phyloP scores from a whole-genome alignment of 306 rosid species.

The Heteromeles arbutifolia region DNA sequence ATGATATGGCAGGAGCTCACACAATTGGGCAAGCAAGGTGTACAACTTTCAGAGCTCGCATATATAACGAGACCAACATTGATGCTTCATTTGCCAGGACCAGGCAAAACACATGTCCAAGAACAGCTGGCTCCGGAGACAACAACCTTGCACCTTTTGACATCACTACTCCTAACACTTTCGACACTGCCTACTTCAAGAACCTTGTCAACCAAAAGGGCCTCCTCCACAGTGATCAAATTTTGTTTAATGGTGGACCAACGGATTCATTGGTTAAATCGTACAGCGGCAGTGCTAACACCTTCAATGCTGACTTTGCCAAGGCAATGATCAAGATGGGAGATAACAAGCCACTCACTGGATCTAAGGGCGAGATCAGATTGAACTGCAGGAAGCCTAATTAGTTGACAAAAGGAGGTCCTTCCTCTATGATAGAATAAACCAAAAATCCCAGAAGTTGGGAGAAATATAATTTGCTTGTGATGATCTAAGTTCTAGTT shows the following conservation, averaged over 20 bases:
- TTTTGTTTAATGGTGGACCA: conserved; percentile 57
- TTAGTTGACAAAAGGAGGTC: background rate
- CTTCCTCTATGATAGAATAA: background rate
- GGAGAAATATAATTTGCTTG: background rate
- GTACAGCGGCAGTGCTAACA: conserved; percentile 23
- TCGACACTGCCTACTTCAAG: conserved; percentile 59
- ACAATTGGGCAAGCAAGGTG: conserved; percentile 76
- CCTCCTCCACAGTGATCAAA: conserved; percentile 71
- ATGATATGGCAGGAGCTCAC: conserved; percentile 44
- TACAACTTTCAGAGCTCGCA: conserved; percentile 34
- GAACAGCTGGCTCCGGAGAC: conserved; percentile 38
- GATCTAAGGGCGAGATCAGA: conserved; percentile 69
- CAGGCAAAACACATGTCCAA: conserved; percentile 42
- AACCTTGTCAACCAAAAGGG: conserved; percentile 56
- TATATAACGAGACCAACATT: conserved; percentile 53
- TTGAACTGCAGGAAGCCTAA: conserved; percentile 50
- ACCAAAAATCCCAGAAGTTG: background rate
- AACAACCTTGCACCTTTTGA: conserved; percentile 49
- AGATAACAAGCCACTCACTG: conserved; percentile 55
- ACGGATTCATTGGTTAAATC: conserved; percentile 52
- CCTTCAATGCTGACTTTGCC: conserved; percentile 47
- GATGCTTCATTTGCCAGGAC: conserved; percentile 46
- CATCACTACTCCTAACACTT: conserved; percentile 33
- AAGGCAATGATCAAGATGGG: conserved; percentile 79
- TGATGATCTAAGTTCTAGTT: background rate